Evolutionary conservation across 2,329 filamentous ascomycete species (phyloP), one percentile per base, ranked within the genome.

Genomic region (Hypomyces rosellus): DNA sequence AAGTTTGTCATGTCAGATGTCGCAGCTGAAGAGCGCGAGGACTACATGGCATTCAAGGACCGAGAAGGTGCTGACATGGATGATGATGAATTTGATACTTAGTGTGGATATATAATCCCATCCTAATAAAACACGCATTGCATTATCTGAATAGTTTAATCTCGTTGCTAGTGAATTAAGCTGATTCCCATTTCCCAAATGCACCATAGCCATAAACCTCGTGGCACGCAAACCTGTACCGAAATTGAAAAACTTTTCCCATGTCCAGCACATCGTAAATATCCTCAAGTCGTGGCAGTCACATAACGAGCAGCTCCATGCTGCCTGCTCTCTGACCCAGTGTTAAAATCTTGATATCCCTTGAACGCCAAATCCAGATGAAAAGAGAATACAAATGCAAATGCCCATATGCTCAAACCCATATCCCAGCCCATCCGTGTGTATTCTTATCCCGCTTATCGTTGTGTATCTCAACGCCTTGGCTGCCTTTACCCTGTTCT

Each of bases 11-110:
- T 80, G 57, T 79, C 76, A 9, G 69, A 71, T 1, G 74, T 76
- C 4, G 70, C 65, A 1, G 71, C 71, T 15, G 72, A 73, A 15
- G 70, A 71, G 15, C 65, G 61, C 5, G 58, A 56, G 9, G 68
- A 78, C 41, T 96, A 93, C 60, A 84, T 96, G 79, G 73, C 78
- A 16, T 96, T 96, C 64, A 79, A 85, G 45, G 87, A 93, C 53
- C 78, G 89, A 20, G 84, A 90, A 62, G 77, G 74, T 13, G 71
- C 72, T 25, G 72, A 69, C 52, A 78, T 78, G 33, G 82, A 87
- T 49, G 77, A 81, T 36, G 76, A 80, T 49, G 65, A 73, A 45
- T 78, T 77, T 55, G 71, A 80, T 46, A 50, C 30, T 34, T 71
- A 55, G 62, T 60, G 52, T 48, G 34, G 16, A 8, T 30, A 30